Conservation (phyloP, 495 filamentous ascomycete genomes). For the Podospora bellae-mahoneyi region DNA sequence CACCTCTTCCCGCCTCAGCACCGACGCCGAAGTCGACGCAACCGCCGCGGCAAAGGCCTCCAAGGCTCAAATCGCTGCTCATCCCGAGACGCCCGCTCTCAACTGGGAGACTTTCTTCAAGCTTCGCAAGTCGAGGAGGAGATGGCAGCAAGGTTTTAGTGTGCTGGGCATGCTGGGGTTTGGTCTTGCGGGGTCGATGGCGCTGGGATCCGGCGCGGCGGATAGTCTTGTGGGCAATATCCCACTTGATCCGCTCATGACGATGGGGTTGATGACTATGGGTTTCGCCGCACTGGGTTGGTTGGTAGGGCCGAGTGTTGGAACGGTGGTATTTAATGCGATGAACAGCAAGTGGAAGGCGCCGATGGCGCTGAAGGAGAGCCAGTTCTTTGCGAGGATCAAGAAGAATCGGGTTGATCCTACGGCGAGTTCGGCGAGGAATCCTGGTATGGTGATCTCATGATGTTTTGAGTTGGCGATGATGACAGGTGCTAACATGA, state of each 20-base stretch:
- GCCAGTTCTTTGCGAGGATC: constrained; percentile 83
- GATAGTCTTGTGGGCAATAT: constrained; percentile 65
- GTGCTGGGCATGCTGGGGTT: constrained; percentile 58
- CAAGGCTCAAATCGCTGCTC: constrained; percentile 23
- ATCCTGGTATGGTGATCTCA: constrained; percentile 49
- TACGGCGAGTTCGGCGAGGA: constrained; percentile 49
- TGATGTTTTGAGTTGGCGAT: neutral
- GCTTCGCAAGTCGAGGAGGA: constrained; percentile 77
- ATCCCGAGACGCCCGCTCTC: constrained; percentile 42
- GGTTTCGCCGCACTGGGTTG: constrained; percentile 74
- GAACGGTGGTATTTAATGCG: constrained; percentile 69
- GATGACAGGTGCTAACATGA: constrained; percentile 6
- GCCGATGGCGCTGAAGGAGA: constrained; percentile 80
- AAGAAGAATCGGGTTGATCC: constrained; percentile 90
- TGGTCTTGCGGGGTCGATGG: constrained; percentile 57
- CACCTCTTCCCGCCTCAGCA: constrained; percentile 16
- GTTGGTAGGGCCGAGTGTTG: constrained; percentile 78
- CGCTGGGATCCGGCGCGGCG: constrained; percentile 62
- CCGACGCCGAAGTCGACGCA: constrained; percentile 30
- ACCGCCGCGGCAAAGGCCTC: constrained; percentile 24
- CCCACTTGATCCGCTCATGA: constrained; percentile 78
- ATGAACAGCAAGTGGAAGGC: constrained; percentile 61
- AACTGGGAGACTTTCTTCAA: constrained; percentile 94
- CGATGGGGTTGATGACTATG: constrained; percentile 71
- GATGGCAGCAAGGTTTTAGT: constrained; percentile 74